A percentile compares a stretch with the other conserved stretches of the same genome.
Evolutionary conservation across 495 filamentous ascomycete species (phyloP).

Genomic region (Halenospora varia): DNA sequence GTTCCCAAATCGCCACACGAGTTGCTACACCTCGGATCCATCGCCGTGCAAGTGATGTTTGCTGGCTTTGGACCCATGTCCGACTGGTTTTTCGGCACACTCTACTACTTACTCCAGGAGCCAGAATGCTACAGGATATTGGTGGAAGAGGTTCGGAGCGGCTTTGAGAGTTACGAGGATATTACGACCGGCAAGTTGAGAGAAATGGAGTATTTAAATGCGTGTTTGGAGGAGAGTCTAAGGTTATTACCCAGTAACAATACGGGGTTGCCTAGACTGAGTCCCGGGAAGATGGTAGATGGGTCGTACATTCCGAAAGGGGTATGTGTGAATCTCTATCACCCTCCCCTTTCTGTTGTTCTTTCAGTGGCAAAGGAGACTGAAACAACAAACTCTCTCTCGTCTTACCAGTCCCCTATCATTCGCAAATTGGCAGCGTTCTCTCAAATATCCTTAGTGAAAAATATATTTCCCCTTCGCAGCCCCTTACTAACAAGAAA

Average conservation of each 20-base stretch:
- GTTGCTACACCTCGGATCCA: background rate
- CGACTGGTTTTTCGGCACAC: slow-evolving; percentile 19
- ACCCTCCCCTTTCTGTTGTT: no score
- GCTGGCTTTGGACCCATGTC: background rate
- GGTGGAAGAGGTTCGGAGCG: background rate
- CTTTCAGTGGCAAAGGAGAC: no score
- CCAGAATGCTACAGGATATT: background rate
- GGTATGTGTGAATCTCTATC: slow-evolving; percentile 2
- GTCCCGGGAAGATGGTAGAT: slow-evolving; percentile 40
- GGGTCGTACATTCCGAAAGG: slow-evolving; percentile 50
- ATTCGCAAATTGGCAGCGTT: no score
- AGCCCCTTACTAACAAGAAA: background rate
- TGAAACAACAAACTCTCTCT: no score
- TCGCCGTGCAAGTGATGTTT: background rate
- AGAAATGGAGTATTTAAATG: slow-evolving; percentile 34
- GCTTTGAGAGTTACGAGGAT: background rate
- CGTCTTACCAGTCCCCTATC: no score
- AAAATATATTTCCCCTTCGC: no score
- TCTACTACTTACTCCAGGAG: background rate
- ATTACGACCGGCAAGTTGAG: slow-evolving; percentile 25
- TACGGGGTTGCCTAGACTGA: background rate
- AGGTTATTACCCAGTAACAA: background rate
- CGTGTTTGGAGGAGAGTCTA: slow-evolving; percentile 30
- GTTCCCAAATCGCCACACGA: background rate
- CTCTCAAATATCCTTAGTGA: no score